Base-by-base conservation (phyloP, 1,284 basidiomycete genomes). In the Hortiboletus rubellus region DNA sequence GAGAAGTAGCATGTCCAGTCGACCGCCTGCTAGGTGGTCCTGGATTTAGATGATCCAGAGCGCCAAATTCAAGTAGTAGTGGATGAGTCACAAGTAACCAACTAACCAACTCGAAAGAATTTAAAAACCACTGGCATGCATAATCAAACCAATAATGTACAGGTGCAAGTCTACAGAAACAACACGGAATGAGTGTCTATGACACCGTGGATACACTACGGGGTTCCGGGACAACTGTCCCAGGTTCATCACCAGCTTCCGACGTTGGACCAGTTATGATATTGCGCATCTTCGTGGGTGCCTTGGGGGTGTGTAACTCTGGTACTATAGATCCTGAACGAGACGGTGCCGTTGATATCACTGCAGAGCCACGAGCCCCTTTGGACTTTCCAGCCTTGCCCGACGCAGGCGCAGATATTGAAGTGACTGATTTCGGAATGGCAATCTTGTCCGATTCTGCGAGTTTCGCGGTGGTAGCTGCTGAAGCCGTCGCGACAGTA, bases 241-340 rank as follows among this genome's bases (percentile, higher is more conserved):
- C 79, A 37, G 75, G 73, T 56, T 82, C 82, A 27, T 72, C 64
- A 24, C 74, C 75, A 54, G 68, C 76, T 56, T 81, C 80, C n/a
- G 78, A 78, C 14, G 75, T 73, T 24, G 79, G 76, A 15, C 74
- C 72, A 54, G 75, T 75, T 15, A 81, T 72, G 50, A 81, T 77
- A 40, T 73, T 83, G 55, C 83, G 76, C 83, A 85, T 83, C 67
- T 84, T 85, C 22, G 83, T 81, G 30, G 79, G 80, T 24, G 79
- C 78, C 43, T 79, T 78, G 10, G 75, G 71, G 46, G 62, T 72
- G 37, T 77, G 76, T 30, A 70, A 60, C 45, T 81, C 79, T n/a
- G 74, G 74, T 9, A 74, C 75, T 2, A 74, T 75, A 1, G 83
- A 85, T 34, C 77, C 77, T 48, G 81, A 78, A 43, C 84, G 78